phyloP scores from a whole-genome alignment of 495 filamentous ascomycete species.

The Xylaria acuta region DNA sequence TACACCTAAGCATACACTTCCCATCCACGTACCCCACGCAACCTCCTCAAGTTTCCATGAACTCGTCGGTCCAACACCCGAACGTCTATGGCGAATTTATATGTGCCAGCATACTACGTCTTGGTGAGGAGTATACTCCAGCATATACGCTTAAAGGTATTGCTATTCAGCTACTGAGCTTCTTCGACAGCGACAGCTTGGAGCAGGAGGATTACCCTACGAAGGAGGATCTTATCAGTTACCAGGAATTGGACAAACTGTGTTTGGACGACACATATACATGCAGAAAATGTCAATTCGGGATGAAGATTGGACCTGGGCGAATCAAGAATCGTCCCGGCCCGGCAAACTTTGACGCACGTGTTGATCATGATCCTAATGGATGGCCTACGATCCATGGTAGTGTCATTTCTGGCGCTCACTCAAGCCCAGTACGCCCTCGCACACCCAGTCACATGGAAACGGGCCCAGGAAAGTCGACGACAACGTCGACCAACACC shows the following conservation, averaged over 20 bases:
- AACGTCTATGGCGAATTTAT: constrained; percentile 58
- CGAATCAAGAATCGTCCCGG: neutral
- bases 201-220: constrained; percentile 44
- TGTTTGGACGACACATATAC: constrained; percentile 16
- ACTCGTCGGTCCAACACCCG: constrained; percentile 60
- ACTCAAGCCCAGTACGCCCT: neutral
- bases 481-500: neutral
- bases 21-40: constrained; percentile 48
- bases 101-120: constrained; percentile 56
- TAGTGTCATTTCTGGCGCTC: neutral
- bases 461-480: neutral
- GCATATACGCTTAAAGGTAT: constrained; percentile 60
- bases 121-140: constrained; percentile 49
- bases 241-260: neutral
- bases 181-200: constrained; percentile 61
- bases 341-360: constrained; percentile 24
- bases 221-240: neutral
- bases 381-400: constrained; percentile 16
- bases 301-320: neutral
- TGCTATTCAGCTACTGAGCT: constrained; percentile 62
- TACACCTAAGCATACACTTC: constrained; percentile 46
- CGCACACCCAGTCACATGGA: neutral
- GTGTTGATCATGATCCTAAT: constrained; percentile 17
- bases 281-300: constrained; percentile 29
- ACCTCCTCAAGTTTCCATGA: constrained; percentile 52